Base-by-base conservation (phyloP, 495 filamentous ascomycete genomes). In the Sphaerosporella brunnea region DNA sequence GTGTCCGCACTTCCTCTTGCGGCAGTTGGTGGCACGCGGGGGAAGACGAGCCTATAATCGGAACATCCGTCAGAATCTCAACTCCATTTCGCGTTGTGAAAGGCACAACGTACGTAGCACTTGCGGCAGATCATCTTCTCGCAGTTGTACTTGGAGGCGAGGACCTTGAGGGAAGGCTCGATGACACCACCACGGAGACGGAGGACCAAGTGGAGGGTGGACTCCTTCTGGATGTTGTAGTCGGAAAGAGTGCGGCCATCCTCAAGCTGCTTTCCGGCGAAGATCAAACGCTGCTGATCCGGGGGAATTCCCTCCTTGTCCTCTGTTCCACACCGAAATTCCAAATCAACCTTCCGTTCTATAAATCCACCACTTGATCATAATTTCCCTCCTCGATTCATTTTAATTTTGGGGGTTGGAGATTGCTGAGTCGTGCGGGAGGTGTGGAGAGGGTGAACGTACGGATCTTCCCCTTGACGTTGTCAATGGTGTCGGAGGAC, bases 161-260 rank as follows among this genome's bases (percentile, higher is more conserved):
- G 80, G 51, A 85, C 92, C 78, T 97, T 97, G 62, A 97, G 77
- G 59, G 85, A 93, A 62, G 90, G 90, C 75, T 97, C 90, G 64
- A 97, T 97, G 73, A 97, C 87, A 72, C 90, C 90, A 71, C 90
- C 90, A 74, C 90, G 87, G 59, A 97, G 88, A 75, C 90, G 86
- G 66, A 97, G 88, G 67, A 96, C 90, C 58, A 97, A 73, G 74
- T 97, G 90, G 63, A 97, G 90, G 56, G 90, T 97, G 48, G 88
- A 94, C 77, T 95, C 88, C 88, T 97, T 97, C 75, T 97, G 90
- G 71, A 97, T 97, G 74, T 97, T 97, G 79, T 97, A 97, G 71
- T 97, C 90, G 64, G 79, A 86, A 56, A 97, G 77, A 52, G 90
- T 97, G 62, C 90, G 82, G 69, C 90, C 90, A 73, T 97, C 90